Percentiles rank a stretch among this genome's conserved stretches.
phyloP scores from a whole-genome alignment of 202 grass and related monocot species.

The Zizania palustris region DNA sequence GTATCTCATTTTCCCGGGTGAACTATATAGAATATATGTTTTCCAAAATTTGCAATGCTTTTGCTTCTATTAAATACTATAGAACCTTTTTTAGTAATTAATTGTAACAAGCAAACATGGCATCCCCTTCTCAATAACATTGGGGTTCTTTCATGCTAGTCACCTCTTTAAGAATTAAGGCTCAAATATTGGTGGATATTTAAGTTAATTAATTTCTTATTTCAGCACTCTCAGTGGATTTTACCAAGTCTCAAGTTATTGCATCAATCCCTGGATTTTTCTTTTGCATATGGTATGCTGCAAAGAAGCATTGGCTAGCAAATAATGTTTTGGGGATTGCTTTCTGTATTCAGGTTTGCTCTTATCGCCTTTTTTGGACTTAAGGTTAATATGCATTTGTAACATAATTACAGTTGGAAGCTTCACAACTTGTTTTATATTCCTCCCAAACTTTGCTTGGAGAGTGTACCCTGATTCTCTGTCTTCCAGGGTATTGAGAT shows the following conservation, averaged over 20 bases:
- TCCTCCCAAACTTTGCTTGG: constrained; percentile 12
- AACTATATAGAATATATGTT: background rate
- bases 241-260: constrained; percentile 92
- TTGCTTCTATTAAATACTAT: background rate
- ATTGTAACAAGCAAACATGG: background rate
- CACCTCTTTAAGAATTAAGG: background rate
- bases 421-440: background rate
- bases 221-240: constrained; percentile 87
- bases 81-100: constrained; percentile 5
- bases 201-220: constrained; percentile 31
- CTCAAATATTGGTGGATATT: constrained; percentile 16
- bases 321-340: constrained; percentile 93
- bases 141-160: background rate
- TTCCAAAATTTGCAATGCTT: background rate
- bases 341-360: constrained; percentile 92
- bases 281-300: constrained; percentile 92
- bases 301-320: constrained; percentile 93
- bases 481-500: constrained; percentile 84
- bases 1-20: background rate
- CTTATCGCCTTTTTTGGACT: background rate
- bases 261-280: constrained; percentile 86
- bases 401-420: background rate
- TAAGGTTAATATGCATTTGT: constrained; percentile 4
- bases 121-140: background rate
- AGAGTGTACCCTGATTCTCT: background rate